phyloP scores from a whole-genome alignment of 2,329 filamentous ascomycete genomes.

The Scedosporium aurantiacum region DNA sequence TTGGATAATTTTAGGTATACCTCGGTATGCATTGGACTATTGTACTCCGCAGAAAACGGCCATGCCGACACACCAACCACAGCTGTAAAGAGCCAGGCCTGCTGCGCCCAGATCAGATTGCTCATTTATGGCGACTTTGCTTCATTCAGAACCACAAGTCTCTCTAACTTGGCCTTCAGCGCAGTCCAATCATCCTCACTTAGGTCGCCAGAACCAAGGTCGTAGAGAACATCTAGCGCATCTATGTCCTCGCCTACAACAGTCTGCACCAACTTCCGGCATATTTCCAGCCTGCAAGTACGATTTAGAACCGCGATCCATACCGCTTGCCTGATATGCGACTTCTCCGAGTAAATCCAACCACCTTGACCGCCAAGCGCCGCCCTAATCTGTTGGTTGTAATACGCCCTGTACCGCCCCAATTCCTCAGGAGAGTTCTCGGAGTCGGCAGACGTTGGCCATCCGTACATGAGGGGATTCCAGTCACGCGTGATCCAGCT shows the following conservation, averaged over 20 bases:
- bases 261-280: background rate
- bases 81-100: no score
- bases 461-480: slow-evolving; percentile 12
- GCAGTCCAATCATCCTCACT: background rate
- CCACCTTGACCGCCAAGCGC: background rate
- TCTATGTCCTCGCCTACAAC: background rate
- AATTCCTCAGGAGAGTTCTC: slow-evolving; percentile 10
- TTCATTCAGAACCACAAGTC: background rate
- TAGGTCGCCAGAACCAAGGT: background rate
- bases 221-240: background rate
- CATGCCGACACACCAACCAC: no score
- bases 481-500: slow-evolving; percentile 12
- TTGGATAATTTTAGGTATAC: no score
- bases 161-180: background rate
- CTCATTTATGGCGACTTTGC: no score
- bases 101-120: no score
- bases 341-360: background rate
- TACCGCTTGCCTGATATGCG: background rate
- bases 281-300: background rate
- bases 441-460: slow-evolving; percentile 6
- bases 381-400: background rate
- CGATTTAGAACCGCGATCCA: background rate
- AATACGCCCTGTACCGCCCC: background rate
- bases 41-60: no score
- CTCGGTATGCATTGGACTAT: no score